Conservation (phyloP, 2,329 filamentous ascomycete genomes). For the Fusarium agapanthi region DNA sequence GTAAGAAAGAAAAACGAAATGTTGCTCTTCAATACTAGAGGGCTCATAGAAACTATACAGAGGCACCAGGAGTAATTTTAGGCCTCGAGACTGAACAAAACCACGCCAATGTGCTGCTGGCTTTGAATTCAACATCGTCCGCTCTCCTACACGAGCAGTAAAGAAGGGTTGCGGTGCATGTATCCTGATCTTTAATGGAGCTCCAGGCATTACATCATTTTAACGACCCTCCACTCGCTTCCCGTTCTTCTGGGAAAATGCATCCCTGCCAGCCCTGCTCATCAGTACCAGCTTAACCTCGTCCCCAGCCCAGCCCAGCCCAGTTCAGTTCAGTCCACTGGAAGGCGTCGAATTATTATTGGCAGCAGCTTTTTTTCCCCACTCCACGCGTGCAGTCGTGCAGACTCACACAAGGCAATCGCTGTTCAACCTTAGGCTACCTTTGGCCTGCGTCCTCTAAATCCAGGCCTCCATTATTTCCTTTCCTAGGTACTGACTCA, state of each 20-base stretch:
- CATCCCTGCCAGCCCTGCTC: too few species aligned
- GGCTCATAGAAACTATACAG: background rate
- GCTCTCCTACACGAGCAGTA: background rate
- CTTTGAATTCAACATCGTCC: background rate
- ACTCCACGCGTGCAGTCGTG: conserved; percentile 23
- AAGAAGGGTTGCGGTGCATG: conserved; percentile 1
- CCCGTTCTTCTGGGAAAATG: conserved; percentile 33
- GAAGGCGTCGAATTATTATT: conserved; percentile 31
- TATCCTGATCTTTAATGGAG: conserved; percentile 2
- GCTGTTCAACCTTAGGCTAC: conserved; percentile 30
- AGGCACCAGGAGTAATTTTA: background rate
- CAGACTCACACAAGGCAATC: conserved; percentile 17
- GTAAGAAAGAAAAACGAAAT: background rate
- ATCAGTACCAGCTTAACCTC: conserved; percentile 21
- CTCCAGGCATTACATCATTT: conserved; percentile 43
- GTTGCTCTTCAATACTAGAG: background rate
- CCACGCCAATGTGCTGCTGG: background rate
- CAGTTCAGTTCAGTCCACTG: background rate
- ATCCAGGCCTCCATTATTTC: conserved; percentile 12
- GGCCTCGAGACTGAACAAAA: too few species aligned
- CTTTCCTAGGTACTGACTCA: conserved; percentile 3
- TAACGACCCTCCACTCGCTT: conserved; percentile 21
- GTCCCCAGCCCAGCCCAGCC: background rate
- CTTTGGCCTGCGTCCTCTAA: background rate
- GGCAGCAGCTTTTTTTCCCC: conserved; percentile 26